Evolutionary conservation across 345 rosid species (phyloP).

Genomic region (Gossypium bickii): DNA sequence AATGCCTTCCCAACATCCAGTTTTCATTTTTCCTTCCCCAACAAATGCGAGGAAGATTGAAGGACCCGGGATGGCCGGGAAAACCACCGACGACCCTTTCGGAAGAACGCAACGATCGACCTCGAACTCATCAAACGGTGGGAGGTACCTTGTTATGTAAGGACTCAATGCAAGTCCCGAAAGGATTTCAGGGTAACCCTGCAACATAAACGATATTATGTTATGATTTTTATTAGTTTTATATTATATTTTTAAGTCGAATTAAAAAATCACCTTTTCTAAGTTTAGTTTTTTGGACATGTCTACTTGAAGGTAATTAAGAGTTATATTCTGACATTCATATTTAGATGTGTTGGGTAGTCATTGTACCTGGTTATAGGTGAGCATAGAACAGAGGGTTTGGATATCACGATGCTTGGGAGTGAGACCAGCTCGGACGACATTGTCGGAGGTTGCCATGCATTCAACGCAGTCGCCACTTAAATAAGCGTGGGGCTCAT

Average conservation of each 20-base stretch:
- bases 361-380: slow-evolving; percentile 73
- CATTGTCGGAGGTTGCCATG: slow-evolving; percentile 99
- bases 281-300: too few species aligned
- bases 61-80: slow-evolving; percentile 74
- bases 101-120: slow-evolving; percentile 77
- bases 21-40: slow-evolving; percentile 59
- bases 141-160: slow-evolving; percentile 73
- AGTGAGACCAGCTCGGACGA: slow-evolving; percentile 97
- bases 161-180: slow-evolving; percentile 62
- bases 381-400: slow-evolving; percentile 93
- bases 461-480: slow-evolving; percentile 88
- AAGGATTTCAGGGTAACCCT: slow-evolving; percentile 90
- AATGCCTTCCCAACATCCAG: slow-evolving; percentile 32
- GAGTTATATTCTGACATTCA: too few species aligned
- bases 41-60: slow-evolving; percentile 58
- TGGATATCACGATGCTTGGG: slow-evolving; percentile 79
- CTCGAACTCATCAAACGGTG: slow-evolving; percentile 93
- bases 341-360: background rate
- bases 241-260: too few species aligned
- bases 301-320: too few species aligned
- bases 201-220: slow-evolving; percentile 24
- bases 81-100: slow-evolving; percentile 50
- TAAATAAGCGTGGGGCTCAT: slow-evolving; percentile 93
- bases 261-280: too few species aligned
- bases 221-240: too few species aligned